Evolutionary conservation across 2,329 filamentous ascomycete genomes (phyloP), one percentile per base, ranked within the genome.

Genomic region (Fusarium sp.): DNA sequence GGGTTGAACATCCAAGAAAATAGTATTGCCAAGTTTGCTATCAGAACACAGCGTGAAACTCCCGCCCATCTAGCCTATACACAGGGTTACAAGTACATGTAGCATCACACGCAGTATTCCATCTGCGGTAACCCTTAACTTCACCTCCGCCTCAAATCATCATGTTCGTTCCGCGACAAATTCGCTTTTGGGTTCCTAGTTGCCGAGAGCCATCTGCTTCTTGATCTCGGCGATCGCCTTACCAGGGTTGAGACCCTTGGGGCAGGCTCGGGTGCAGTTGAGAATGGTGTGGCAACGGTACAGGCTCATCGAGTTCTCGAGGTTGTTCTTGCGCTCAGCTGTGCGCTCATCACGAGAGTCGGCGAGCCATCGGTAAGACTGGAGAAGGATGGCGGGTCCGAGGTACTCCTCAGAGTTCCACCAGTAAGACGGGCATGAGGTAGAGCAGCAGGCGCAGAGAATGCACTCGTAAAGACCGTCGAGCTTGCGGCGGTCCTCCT

Each of bases 341-440:
- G 89, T 97, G 84, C 90, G 92, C 90, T 98, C 93, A 83, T 99
- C 96, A 85, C 96, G 93, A 49, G 94, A 97, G 84, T 99, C 96
- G 81, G 92, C 93, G 76, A 99, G 89, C 96, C 96, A 99, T 82
- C 96, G 92, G 91, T 98, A 99, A 10, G 95, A 98, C 87, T 99
- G 96, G 76, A 99, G 91, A 62, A 99, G 93, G 70, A 99, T 94
- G 76, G 96, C 96, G 69, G 96, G 96, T 73, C 96, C 96, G 59
- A 99, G 94, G 87, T 99, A 99, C 85, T 98, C 95, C 86, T 98
- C 95, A 78, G 93, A 92, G 89, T 99, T 99, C 96, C 96, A 99
- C 96, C 96, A 99, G 90, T 99, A 99, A 20, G 95, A 98, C n/a
- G 96, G 96, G 89, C 96, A 99, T 55, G 96, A 98, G 24, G 96